A percentile compares a stretch with the other conserved stretches of the same genome.
phyloP scores from a whole-genome alignment of 2,329 filamentous ascomycete genomes.

The Fusarium robinianum region DNA sequence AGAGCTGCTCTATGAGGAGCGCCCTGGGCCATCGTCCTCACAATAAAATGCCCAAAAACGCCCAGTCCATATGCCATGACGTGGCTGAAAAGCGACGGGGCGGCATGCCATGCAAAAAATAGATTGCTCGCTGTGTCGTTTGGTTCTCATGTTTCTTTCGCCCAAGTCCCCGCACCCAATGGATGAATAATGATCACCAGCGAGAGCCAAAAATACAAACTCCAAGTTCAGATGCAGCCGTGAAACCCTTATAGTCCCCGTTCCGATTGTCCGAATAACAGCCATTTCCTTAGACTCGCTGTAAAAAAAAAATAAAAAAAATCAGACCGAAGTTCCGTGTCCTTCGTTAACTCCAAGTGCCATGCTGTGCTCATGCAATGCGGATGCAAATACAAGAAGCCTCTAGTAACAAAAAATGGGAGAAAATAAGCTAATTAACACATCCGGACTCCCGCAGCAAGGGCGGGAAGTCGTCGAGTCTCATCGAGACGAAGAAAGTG shows the following conservation, averaged over 20 bases:
- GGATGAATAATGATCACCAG: slow-evolving; percentile 6
- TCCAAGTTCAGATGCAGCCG: slow-evolving; percentile 27
- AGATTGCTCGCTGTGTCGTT: too few relatives aligned
- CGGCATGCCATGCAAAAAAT: too few relatives aligned
- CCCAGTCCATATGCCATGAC: too few relatives aligned
- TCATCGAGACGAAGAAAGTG: too few relatives aligned
- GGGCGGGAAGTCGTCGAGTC: slow-evolving; percentile 6
- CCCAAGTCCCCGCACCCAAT: neutral
- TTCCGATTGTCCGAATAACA: slow-evolving; percentile 16
- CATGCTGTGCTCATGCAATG: slow-evolving; percentile 40
- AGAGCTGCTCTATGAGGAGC: too few relatives aligned
- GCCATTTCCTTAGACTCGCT: slow-evolving; percentile 20
- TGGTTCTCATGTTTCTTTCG: slow-evolving; percentile 7
- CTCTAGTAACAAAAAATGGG: slow-evolving; percentile 23
- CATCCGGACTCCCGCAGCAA: slow-evolving; percentile 3
- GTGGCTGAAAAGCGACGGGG: too few relatives aligned
- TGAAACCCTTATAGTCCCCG: slow-evolving; percentile 17
- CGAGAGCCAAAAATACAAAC: slow-evolving; percentile 20
- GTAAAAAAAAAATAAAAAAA: neutral
- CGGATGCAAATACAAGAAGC: slow-evolving; percentile 24
- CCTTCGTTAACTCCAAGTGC: slow-evolving; percentile 38
- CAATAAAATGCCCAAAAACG: too few relatives aligned
- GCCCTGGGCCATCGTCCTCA: too few relatives aligned
- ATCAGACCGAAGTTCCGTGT: slow-evolving; percentile 18
- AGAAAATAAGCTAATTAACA: slow-evolving; percentile 21